Percentiles rank a stretch among this genome's conserved stretches.
phyloP scores from a whole-genome alignment of 2,329 filamentous ascomycete genomes.

The Chaetomiaceae sp. region DNA sequence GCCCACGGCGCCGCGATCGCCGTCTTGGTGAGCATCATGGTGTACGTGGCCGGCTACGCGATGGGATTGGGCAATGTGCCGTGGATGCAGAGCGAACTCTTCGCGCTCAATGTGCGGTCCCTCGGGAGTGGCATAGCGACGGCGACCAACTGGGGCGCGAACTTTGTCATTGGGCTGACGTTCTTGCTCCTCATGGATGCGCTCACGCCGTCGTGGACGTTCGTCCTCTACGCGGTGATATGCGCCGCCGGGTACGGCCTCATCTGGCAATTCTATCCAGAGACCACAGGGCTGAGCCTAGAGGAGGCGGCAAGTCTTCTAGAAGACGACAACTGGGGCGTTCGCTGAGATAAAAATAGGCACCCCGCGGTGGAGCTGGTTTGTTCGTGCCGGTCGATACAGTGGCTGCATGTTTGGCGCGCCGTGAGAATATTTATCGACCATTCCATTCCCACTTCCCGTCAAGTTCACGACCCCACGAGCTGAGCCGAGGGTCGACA shows the following conservation, averaged over 20 bases:
- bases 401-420: slow-evolving; percentile 1
- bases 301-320: slow-evolving; percentile 73
- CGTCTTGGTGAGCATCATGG: slow-evolving; percentile 68
- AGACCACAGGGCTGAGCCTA: slow-evolving; percentile 73
- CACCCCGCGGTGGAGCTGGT: background rate
- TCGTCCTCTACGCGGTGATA: slow-evolving; percentile 69
- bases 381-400: slow-evolving; percentile 9
- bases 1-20: slow-evolving; percentile 39
- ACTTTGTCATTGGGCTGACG: slow-evolving; percentile 78
- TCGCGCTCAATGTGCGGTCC: slow-evolving; percentile 68
- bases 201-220: slow-evolving; percentile 68
- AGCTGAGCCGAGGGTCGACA: no score
- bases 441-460: no score
- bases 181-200: slow-evolving; percentile 83
- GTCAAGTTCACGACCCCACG: no score
- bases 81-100: slow-evolving; percentile 94
- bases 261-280: slow-evolving; percentile 74
- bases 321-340: slow-evolving; percentile 68
- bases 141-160: slow-evolving; percentile 79
- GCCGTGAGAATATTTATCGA: no score
- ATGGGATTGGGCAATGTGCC: slow-evolving; percentile 86
- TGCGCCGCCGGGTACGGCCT: slow-evolving; percentile 62
- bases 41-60: slow-evolving; percentile 82
- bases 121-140: slow-evolving; percentile 68
- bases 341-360: slow-evolving; percentile 37